Conservation (phyloP, 2,329 filamentous ascomycete species). For the Hypoxylon sp. region DNA sequence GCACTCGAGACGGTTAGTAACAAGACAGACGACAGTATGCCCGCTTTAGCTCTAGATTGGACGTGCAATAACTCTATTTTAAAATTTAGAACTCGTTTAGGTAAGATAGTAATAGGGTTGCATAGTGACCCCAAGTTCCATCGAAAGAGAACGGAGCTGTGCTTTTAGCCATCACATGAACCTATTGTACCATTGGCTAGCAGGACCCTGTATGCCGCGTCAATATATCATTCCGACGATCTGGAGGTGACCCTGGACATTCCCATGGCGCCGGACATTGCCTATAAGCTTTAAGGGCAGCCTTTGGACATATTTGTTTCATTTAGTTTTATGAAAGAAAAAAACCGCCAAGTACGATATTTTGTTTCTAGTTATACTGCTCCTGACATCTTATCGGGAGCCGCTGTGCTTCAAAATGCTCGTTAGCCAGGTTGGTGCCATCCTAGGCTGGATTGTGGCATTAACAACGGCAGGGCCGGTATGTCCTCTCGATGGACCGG, state of each 20-base stretch:
- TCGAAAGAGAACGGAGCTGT: conserved; percentile 23
- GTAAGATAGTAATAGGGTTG: conserved; percentile 8
- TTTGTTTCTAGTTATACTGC: neutral
- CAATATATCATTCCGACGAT: conserved; percentile 28
- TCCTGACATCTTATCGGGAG: neutral
- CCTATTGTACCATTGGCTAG: conserved; percentile 13
- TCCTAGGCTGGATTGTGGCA: conserved; percentile 32
- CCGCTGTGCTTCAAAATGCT: conserved; percentile 24
- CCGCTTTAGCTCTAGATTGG: conserved; percentile 10
- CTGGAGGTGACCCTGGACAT: conserved; percentile 16
- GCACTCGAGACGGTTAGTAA: conserved; percentile 2
- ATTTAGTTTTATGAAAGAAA: conserved; percentile 16
- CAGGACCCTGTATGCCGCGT: conserved; percentile 17
- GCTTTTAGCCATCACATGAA: conserved; percentile 39
- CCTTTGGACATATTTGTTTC: conserved; percentile 9
- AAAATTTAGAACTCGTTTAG: conserved; percentile 20
- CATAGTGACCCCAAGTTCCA: conserved; percentile 29
- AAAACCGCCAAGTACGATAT: conserved; percentile 8
- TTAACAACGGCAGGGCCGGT: conserved; percentile 40
- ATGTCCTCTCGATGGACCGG: conserved; percentile 51
- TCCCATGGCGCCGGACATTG: conserved; percentile 10
- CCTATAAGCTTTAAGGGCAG: neutral
- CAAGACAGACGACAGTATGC: conserved; percentile 10
- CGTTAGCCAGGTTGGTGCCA: conserved; percentile 16
- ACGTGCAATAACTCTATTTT: conserved; percentile 28